These are phyloP conservation scores for Agastache rugosa DNA, from an alignment of 257 asterid genomes.

Conservation along the genomic window DNA sequence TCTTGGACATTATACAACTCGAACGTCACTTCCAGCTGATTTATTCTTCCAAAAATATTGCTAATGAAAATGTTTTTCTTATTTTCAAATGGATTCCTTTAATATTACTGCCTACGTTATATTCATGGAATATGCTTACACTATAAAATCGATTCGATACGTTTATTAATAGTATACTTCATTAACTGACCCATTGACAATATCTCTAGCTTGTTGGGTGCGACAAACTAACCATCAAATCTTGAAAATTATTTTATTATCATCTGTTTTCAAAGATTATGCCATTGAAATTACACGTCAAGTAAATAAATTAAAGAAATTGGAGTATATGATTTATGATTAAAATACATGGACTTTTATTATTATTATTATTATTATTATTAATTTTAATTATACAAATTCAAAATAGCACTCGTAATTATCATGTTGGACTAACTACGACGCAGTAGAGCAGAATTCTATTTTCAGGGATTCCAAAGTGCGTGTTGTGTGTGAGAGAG, in stretches of 20 bases:
- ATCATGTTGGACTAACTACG: background rate
- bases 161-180: no score
- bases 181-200: background rate
- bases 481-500: slow-evolving; percentile 38
- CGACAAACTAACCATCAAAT: background rate
- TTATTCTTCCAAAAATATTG: background rate
- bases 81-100: background rate
- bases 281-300: background rate
- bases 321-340: no score
- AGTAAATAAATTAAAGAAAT: no score
- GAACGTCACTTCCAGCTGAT: background rate
- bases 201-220: background rate
- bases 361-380: no score
- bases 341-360: no score
- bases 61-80: background rate
- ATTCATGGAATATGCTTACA: slow-evolving; percentile 27
- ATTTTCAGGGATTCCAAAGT: slow-evolving; percentile 23
- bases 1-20: background rate
- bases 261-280: background rate
- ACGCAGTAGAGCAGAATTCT: background rate
- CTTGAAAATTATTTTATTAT: background rate
- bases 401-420: background rate
- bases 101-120: background rate
- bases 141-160: background rate
- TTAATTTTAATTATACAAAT: background rate